Base-by-base conservation (phyloP, 1,139 yeast species). In the Hansenula sp. region DNA sequence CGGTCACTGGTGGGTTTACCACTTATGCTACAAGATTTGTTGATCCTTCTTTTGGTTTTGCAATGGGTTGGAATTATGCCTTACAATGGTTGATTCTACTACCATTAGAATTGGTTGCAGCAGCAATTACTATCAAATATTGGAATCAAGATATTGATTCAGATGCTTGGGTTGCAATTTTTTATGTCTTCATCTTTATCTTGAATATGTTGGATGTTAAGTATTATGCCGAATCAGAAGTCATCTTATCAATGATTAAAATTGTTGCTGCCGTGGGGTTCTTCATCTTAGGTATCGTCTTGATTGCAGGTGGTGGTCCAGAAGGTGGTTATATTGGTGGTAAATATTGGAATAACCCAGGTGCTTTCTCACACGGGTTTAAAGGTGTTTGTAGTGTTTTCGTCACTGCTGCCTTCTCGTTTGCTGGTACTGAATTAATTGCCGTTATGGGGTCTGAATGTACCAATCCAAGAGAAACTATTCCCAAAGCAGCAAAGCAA, bases 391-490 rank as follows among this genome's bases (percentile, higher is more conserved):
- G 73, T 47, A 66, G 77, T 1, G 79, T 74, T 7, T 73, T 75
- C 50, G 74, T 74, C 41, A 72, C 76, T 25, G 82, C 83, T 29
- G 81, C 81, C 1, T 76, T 75, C 59, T 74, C 81, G 28, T 77
- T 72, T 53, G 76, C 77, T 17, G 84, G 84, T 43, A 78, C 85
- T 43, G 96, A 87, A 66, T 70, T 86, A 59, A 83, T 84, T 44
- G 96, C 95, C 48, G 74, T 90, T 55, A 90, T 95, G 29, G 91
- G 96, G 33, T 88, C 91, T n/a, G 97, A 91, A 67, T 80, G 95
- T 38, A 73, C 70, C 45, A 84, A 87, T 64, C 96, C 96, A 49
- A 72, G 84, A 61, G 74, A 72, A 54, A 65, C 84, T 8, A 71
- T 85, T 43, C 93, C 93, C 49, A 70, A 72, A 53, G 93, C 93